Evolutionary conservation across 1,284 basidiomycete species (phyloP).

Genomic region (Coriolopsis trogii): DNA sequence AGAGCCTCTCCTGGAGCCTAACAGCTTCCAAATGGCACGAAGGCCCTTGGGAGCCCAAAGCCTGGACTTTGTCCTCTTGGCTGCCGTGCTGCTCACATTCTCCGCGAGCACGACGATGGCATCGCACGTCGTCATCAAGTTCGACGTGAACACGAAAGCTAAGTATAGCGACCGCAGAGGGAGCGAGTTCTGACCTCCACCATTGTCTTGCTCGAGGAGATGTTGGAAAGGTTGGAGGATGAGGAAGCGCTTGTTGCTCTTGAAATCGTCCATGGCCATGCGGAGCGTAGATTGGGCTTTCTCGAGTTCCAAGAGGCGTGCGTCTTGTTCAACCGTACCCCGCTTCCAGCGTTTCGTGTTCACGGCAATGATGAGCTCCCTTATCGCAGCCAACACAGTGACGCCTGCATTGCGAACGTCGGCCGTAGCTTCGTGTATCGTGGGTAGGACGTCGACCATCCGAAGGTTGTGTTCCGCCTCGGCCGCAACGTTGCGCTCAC

Average conservation of each 20-base stretch:
- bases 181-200: constrained; percentile 18
- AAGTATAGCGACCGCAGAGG: constrained; percentile 48
- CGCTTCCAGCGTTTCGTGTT: constrained; percentile 52
- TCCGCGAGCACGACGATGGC: constrained; percentile 49
- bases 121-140: constrained; percentile 44
- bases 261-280: constrained; percentile 44
- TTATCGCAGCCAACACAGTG: constrained; percentile 38
- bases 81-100: constrained; percentile 42
- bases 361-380: constrained; percentile 43
- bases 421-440: constrained; percentile 45
- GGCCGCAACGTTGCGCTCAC: constrained; percentile 31
- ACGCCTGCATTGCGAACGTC: constrained; percentile 44
- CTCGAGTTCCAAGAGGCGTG: constrained; percentile 39
- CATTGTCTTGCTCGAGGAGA: constrained; percentile 28
- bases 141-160: constrained; percentile 50
- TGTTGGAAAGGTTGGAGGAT: constrained; percentile 52
- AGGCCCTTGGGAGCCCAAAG: constrained; percentile 57
- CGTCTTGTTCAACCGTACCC: constrained; percentile 29
- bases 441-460: constrained; percentile 50
- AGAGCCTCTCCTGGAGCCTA: constrained; percentile 31
- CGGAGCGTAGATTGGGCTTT: constrained; percentile 40
- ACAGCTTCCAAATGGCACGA: constrained; percentile 43
- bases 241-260: constrained; percentile 40
- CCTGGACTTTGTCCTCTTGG: constrained; percentile 42
- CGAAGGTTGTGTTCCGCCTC: constrained; percentile 44